phyloP scores from a whole-genome alignment of 495 filamentous ascomycete genomes.

The Baudoinia panamericana region DNA sequence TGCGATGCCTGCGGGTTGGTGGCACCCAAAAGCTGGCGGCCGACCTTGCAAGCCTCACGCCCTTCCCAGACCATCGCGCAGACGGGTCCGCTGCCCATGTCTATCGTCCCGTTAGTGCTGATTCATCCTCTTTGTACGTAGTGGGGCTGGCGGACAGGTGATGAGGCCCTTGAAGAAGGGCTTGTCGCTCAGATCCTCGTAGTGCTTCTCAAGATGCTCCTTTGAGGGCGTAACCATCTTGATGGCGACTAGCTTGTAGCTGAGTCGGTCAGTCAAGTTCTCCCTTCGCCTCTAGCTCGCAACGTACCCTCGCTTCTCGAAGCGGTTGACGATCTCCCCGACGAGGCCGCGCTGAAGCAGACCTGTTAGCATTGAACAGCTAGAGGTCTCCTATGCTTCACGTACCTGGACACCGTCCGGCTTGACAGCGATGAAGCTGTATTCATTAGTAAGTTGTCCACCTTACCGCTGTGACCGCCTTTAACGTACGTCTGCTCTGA shows the following conservation, averaged over 20 bases:
- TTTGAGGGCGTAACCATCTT: slow-evolving; percentile 80
- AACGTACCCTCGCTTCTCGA: slow-evolving; percentile 80
- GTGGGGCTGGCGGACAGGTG: slow-evolving; percentile 46
- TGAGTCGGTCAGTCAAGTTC: slow-evolving; percentile 20
- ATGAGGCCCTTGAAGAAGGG: slow-evolving; percentile 91
- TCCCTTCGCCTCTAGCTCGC: too few relatives aligned
- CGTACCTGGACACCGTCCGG: slow-evolving; percentile 96
- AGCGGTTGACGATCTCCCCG: slow-evolving; percentile 91
- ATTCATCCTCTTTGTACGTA: neutral
- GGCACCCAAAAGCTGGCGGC: slow-evolving; percentile 87
- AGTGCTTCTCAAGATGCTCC: slow-evolving; percentile 95
- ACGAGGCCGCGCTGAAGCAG: slow-evolving; percentile 80
- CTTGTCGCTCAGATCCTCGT: slow-evolving; percentile 81
- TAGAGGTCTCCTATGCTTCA: neutral
- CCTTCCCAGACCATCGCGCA: slow-evolving; percentile 99
- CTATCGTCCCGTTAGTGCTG: slow-evolving; percentile 31
- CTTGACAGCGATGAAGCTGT: slow-evolving; percentile 98
- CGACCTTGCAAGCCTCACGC: slow-evolving; percentile 93
- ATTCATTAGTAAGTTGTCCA: slow-evolving; percentile 7
- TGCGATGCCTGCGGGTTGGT: slow-evolving; percentile 91
- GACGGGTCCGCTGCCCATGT: slow-evolving; percentile 96
- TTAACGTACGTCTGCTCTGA: slow-evolving; percentile 82
- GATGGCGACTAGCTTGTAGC: slow-evolving; percentile 96
- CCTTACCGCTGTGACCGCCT: neutral
- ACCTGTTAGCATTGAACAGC: slow-evolving; percentile 17